Conservation (phyloP, 768 basidiomycete species). For the Boletales sp. region DNA sequence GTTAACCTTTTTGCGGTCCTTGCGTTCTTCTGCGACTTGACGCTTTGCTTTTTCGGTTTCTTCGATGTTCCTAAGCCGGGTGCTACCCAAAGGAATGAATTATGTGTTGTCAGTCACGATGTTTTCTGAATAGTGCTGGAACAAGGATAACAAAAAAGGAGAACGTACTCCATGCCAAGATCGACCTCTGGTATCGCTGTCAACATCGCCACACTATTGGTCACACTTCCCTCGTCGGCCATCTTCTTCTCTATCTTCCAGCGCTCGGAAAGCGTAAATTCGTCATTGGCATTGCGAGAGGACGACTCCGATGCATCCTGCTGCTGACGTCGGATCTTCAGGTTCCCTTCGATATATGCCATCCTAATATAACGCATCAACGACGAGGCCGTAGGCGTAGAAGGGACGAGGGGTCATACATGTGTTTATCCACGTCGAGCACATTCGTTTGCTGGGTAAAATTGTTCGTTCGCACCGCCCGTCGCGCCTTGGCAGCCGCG, state of each 20-base stretch:
- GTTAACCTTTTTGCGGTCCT: slow-evolving; percentile 47
- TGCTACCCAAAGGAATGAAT: slow-evolving; percentile 39
- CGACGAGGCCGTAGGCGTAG: not conserved
- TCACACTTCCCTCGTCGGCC: slow-evolving; percentile 88
- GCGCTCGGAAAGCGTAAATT: slow-evolving; percentile 66
- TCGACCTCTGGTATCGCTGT: slow-evolving; percentile 98
- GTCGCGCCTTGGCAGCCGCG: slow-evolving; percentile 65
- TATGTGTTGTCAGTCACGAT: no score
- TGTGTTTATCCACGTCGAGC: slow-evolving; percentile 97
- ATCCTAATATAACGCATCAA: slow-evolving; percentile 28
- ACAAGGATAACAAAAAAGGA: not conserved
- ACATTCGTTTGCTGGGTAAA: slow-evolving; percentile 97
- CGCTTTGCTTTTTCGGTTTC: slow-evolving; percentile 97
- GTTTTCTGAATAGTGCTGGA: no score
- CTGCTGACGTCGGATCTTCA: slow-evolving; percentile 66
- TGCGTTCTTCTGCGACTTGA: slow-evolving; percentile 73
- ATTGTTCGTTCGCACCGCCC: slow-evolving; percentile 80
- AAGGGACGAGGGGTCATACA: slow-evolving; percentile 50
- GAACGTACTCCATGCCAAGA: slow-evolving; percentile 93
- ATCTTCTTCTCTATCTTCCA: slow-evolving; percentile 55
- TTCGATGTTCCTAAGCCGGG: slow-evolving; percentile 91
- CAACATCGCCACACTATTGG: slow-evolving; percentile 91
- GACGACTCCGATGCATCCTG: slow-evolving; percentile 45
- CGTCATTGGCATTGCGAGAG: slow-evolving; percentile 58
- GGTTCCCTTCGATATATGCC: slow-evolving; percentile 95